Evolutionary conservation across 257 asterid genomes (phyloP).

Genomic region (Forsythia suspensa): DNA sequence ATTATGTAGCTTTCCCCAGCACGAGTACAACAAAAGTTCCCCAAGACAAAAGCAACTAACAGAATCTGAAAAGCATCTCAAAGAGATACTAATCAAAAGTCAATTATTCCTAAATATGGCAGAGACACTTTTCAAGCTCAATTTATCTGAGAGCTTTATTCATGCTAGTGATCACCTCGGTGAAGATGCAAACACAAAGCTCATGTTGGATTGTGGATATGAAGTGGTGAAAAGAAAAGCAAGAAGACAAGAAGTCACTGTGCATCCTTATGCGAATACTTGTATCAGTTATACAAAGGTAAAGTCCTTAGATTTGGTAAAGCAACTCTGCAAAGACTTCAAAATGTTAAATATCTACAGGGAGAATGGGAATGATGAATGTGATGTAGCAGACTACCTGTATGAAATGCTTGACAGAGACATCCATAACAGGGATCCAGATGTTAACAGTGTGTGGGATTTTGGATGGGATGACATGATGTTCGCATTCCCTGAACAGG

Average conservation of each 20-base stretch:
- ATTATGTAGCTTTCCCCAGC: constrained; percentile 12
- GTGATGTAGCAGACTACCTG: constrained; percentile 46
- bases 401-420: constrained; percentile 62
- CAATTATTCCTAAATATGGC: constrained; percentile 71
- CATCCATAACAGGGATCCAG: constrained; percentile 40
- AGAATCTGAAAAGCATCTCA: constrained; percentile 69
- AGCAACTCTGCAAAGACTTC: constrained; percentile 62
- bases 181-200: constrained; percentile 44
- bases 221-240: constrained; percentile 81
- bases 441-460: constrained; percentile 79
- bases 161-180: constrained; percentile 44
- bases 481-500: constrained; percentile 48
- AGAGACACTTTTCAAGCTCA: constrained; percentile 88
- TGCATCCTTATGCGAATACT: constrained; percentile 37
- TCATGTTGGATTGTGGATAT: constrained; percentile 58
- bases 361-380: constrained; percentile 38
- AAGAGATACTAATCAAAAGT: constrained; percentile 59
- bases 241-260: constrained; percentile 46
- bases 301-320: constrained; percentile 64
- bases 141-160: constrained; percentile 61
- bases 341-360: constrained; percentile 45
- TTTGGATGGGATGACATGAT: constrained; percentile 55
- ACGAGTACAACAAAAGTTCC: constrained; percentile 10
- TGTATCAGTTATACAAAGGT: constrained; percentile 26
- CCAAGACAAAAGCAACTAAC: constrained; percentile 47